Base-by-base conservation (phyloP, 768 basidiomycete genomes). In the Boletus patriciae region DNA sequence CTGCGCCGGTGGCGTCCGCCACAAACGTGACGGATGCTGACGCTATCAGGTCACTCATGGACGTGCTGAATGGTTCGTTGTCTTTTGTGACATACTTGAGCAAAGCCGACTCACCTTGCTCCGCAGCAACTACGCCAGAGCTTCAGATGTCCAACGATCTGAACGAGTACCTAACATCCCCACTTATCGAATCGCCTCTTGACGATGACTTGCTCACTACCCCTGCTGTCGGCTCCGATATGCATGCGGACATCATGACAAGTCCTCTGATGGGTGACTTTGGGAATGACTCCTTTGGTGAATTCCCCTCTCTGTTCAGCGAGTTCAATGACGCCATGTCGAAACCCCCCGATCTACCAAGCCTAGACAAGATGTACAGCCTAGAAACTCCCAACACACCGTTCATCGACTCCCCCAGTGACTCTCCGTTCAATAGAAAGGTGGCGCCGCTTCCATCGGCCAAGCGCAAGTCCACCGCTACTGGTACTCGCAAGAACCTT, bases 401-500 rank as follows among this genome's bases (percentile, higher is more conserved):
- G 0, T 58, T 74, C 29, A 68, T 86, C 45, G 77, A 84, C 56
- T 70, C 45, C 40, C 76, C 64, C 42, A 65, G 23, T 63, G 70
- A 3, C 46, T 76, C 25, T 67, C 74, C 34, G 31, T 77, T 43
- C 58, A 54, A 27, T 37, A 43, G 60, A 27, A 15, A 23, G 46
- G 51, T 61, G 47, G 60, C 59, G 36, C 54, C 63, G 51, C 50
- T 46, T 45, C 59, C 68, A 21, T 61, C 63, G 0, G 5, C 70
- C 27, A 46, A 60, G 49, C 70, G 75, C 54, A 73, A 75, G 41
- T 46, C 59, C 12, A 55, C 44, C 0, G 83, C 81, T 6, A 90
- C 83, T 3, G 87, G 87, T n/a, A 89, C 86, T 8, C 84, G 89
- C 59, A 86, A 83, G 70, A 86, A 87, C 68, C 73, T 86, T 41